Conservation (phyloP, 768 basidiomycete species). For the Myochromella boudieri region DNA sequence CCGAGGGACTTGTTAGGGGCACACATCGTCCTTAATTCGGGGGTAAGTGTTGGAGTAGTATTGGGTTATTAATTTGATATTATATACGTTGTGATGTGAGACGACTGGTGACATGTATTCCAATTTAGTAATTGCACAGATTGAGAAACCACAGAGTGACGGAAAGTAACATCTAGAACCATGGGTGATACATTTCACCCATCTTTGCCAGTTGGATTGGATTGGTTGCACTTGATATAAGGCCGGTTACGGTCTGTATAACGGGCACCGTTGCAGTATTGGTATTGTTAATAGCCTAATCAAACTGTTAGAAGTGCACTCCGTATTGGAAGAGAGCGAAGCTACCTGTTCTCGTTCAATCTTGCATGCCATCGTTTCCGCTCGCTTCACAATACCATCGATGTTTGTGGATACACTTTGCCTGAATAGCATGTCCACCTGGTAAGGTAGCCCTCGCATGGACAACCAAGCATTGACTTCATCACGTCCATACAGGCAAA, state of each 20-base stretch:
- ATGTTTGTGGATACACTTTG: conserved; percentile 52
- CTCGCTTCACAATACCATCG: conserved; percentile 75
- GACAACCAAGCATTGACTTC: conserved; percentile 81
- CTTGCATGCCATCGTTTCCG: conserved; percentile 85
- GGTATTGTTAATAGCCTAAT: conserved; percentile 33
- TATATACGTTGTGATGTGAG: too few species aligned
- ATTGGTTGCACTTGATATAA: conserved; percentile 86
- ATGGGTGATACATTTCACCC: conserved; percentile 83
- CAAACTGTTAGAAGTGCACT: conserved; percentile 7
- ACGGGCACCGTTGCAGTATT: conserved; percentile 50
- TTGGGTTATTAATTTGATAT: too few species aligned
- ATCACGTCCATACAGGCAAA: conserved; percentile 90
- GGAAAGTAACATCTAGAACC: conserved; percentile 76
- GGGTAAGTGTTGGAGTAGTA: too few species aligned
- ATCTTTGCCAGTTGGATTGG: conserved; percentile 83
- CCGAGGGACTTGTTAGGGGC: conserved; percentile 65
- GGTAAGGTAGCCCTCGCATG: conserved; percentile 56
- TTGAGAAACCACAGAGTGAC: too few species aligned
- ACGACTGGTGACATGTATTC: too few species aligned
- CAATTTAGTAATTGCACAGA: conserved; percentile 10
- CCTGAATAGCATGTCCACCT: conserved; percentile 59
- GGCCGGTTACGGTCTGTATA: conserved; percentile 78
- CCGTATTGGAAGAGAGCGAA: neutral
- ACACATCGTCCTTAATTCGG: conserved; percentile 29
- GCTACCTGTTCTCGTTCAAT: conserved; percentile 79